Percentiles rank a stretch among this genome's conserved stretches.
phyloP scores from a whole-genome alignment of 2,329 filamentous ascomycete genomes.

The Alternaria postmessia region DNA sequence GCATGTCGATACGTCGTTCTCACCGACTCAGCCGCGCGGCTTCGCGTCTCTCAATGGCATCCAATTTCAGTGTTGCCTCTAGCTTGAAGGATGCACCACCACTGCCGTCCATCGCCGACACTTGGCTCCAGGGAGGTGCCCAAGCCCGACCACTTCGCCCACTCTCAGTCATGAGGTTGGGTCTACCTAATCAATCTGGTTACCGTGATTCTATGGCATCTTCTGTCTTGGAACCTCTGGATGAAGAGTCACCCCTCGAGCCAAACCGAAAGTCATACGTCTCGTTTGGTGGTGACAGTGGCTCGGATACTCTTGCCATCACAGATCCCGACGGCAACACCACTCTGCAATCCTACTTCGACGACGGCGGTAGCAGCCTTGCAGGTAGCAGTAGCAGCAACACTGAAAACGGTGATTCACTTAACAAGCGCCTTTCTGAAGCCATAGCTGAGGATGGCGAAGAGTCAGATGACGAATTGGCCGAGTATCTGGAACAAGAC shows the following conservation, averaged over 20 bases:
- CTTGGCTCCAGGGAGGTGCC: slow-evolving; percentile 74
- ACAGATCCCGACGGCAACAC: slow-evolving; percentile 79
- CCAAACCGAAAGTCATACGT: slow-evolving; percentile 95
- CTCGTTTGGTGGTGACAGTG: slow-evolving; percentile 78
- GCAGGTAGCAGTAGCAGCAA: slow-evolving; percentile 70
- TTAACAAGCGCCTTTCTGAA: slow-evolving; percentile 83
- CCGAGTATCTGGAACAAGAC: slow-evolving; percentile 88
- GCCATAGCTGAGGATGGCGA: slow-evolving; percentile 90
- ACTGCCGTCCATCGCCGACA: slow-evolving; percentile 93
- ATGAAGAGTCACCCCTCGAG: slow-evolving; percentile 87
- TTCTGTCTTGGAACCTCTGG: slow-evolving; percentile 85
- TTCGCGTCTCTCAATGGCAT: slow-evolving; percentile 90
- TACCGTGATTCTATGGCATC: slow-evolving; percentile 91
- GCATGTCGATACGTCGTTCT: slow-evolving; percentile 89
- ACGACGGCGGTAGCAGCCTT: slow-evolving; percentile 78
- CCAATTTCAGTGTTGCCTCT: slow-evolving; percentile 90
- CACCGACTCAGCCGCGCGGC: slow-evolving; percentile 91
- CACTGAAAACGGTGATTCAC: slow-evolving; percentile 70
- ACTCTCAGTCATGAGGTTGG: slow-evolving; percentile 67
- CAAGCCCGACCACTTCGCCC: slow-evolving; percentile 62
- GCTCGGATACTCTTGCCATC: slow-evolving; percentile 73
- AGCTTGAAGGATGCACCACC: slow-evolving; percentile 92
- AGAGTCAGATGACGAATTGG: slow-evolving; percentile 86
- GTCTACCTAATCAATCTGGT: slow-evolving; percentile 64
- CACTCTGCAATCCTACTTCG: slow-evolving; percentile 79